phyloP scores from a whole-genome alignment of 805 yeast genomes.

The Kluyveromyces dobzhanskii region DNA sequence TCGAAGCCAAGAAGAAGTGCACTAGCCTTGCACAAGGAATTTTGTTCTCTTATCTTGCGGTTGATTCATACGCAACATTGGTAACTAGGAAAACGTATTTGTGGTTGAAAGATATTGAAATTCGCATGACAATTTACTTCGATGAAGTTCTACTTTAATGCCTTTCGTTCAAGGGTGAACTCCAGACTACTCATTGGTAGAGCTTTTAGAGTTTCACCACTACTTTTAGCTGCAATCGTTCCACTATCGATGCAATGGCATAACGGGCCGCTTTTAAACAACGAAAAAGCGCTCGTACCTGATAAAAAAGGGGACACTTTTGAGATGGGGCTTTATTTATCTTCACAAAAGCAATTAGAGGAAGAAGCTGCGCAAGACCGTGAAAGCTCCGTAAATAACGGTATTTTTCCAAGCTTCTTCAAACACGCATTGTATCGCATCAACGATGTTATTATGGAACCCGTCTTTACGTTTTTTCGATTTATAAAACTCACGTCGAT shows the following conservation, averaged over 20 bases:
- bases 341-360: conserved; percentile 50
- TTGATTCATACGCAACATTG: too few species aligned
- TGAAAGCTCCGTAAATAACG: conserved; percentile 15
- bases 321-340: conserved; percentile 54
- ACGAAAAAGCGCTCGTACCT: conserved; percentile 23
- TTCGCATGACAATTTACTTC: background rate
- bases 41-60: too few species aligned
- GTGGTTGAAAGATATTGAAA: too few species aligned
- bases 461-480: conserved; percentile 57
- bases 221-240: background rate
- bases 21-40: too few species aligned
- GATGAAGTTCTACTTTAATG: conserved; percentile 1
- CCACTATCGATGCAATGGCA: background rate
- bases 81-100: too few species aligned
- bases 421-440: conserved; percentile 37
- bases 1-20: too few species aligned
- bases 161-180: background rate
- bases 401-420: conserved; percentile 23
- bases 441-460: conserved; percentile 56
- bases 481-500: conserved; percentile 58
- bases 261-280: background rate
- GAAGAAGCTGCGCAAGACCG: conserved; percentile 33
- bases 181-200: background rate
- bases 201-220: background rate
- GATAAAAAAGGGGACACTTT: conserved; percentile 51